phyloP scores from a whole-genome alignment of 306 rosid genomes.

The Morella rubra region DNA sequence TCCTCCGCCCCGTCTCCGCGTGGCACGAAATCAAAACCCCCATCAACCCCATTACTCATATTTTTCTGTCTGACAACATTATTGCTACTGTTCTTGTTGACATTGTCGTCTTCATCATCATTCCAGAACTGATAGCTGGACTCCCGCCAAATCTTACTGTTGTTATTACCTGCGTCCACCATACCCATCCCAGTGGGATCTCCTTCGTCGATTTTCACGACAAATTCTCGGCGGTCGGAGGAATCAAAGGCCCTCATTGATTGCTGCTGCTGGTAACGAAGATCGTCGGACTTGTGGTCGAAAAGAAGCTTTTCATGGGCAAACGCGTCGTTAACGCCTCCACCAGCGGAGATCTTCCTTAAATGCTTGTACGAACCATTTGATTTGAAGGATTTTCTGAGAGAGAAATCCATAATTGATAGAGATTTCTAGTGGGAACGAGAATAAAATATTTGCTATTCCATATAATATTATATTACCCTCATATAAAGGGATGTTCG shows the following conservation, averaged over 20 bases:
- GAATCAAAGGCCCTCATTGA: constrained; percentile 21
- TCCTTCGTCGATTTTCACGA: constrained; percentile 58
- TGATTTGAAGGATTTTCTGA: constrained; percentile 60
- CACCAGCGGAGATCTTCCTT: constrained; percentile 35
- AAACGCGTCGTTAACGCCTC: not conserved
- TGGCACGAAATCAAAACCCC: constrained; percentile 47
- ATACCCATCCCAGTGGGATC: not conserved
- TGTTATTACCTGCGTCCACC: not conserved
- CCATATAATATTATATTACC: not conserved
- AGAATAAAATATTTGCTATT: not conserved
- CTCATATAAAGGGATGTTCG: not conserved
- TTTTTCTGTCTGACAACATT: no score
- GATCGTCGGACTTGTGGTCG: constrained; percentile 27
- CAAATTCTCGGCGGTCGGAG: constrained; percentile 35
- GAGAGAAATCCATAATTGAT: constrained; percentile 55
- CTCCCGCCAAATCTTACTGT: constrained; percentile 47
- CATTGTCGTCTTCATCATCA: not conserved
- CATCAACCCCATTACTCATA: not conserved
- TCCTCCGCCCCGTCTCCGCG: constrained; percentile 38
- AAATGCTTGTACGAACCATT: constrained; percentile 37
- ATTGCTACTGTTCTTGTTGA: not conserved
- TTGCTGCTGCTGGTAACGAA: not conserved
- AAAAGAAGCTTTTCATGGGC: constrained; percentile 46
- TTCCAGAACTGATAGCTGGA: constrained; percentile 62
- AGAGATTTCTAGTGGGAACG: no score